Base-by-base conservation (phyloP, 208 protist species). In the Porcisia hertigi region DNA sequence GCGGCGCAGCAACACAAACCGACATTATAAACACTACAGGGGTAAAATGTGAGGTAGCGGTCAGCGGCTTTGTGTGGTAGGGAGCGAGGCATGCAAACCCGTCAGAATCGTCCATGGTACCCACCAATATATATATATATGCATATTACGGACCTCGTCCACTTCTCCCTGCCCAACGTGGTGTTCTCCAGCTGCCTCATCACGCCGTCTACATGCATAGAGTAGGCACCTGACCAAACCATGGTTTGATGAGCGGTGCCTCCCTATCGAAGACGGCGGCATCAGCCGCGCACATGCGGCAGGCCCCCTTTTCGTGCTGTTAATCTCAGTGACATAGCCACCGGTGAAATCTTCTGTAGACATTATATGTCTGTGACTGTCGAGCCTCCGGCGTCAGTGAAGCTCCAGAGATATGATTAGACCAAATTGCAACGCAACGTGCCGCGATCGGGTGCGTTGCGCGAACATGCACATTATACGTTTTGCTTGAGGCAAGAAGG, bases 341-440 rank as follows among this genome's bases (percentile, higher is more conserved):
- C 16, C 12, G n/a, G 54, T n/a, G 54, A 58, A 58, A 58, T 0
- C 1, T 20, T 20, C n/a, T 20, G 54, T 58, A 20, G 9, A 2
- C 54, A 20, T 20, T 58, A 11, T 9, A 11, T 58, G 16, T 6
- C 54, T 36, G 3, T 36, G 57, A 36, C 11, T 14, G 57, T 41
- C n/a, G 9, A 62, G 30, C n/a, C 25, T 55, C 60, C 65, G 3
- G 30, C 16, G 45, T 74, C 71, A 84, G 70, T 82, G 85, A 7
- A 92, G 62, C 58, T 90, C 87, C 36, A 75, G 73, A 45, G 92
- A 83, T 5, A 85, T 59, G 30, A 86, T 65, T 7, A 87, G 76
- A 6, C 78, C 78, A 73, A 91, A 88, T 0, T 86, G 87, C 16
- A 94, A 47, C 1, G 75, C 71, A 11, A 87, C 85, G 6, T 92